Evolutionary conservation across 768 basidiomycete genomes (phyloP), one percentile per base, ranked within the genome.

Genomic region (Clathrus columnatus): DNA sequence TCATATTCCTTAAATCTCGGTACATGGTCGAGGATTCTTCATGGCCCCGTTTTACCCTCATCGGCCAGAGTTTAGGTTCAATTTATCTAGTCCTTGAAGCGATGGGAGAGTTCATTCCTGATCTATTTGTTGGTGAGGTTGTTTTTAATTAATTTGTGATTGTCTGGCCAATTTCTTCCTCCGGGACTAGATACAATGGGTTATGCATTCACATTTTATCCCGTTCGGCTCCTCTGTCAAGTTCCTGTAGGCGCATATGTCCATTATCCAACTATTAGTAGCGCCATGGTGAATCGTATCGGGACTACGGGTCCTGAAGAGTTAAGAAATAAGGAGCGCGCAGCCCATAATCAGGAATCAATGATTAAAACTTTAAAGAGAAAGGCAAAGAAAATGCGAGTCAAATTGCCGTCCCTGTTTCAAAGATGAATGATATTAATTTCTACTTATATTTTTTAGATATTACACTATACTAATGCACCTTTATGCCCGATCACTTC

Each of bases 231-330:
- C 50, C 63, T 95, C 1, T 76, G 80, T 16, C 65, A 73, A 16
- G 75, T 91, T 41, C 84, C 88, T 2, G 77, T 95, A 21, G 92
- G 87, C 7, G 87, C 92, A 26, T 99, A 98, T 62, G 82, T 92
- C 8, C 96, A 99, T 68, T 99, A 96, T 65, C 96, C 96, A 0
- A 96, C 90, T 6, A 95, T 99, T 65, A 93, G 90, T 64, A 87
- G 86, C 7, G 84, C 92, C 61, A 98, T 99, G 96, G 77, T 98
- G 29, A 75, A 77, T 50, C 83, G 95, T 30, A 91, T 96, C 24
- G 70, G 73, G 4, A 36, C n/a, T 36, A 36, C 36, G 36, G n/a
- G 36, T 36, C n/a, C n/a, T 36, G 36, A 36, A 8, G 56, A 51
- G 5, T 59, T 74, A 7, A 4, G 36, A 11, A 2, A n/a, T 14